A percentile compares a stretch with the other conserved stretches of the same genome.
phyloP scores from a whole-genome alignment of 1,284 basidiomycete species.

The Leucoagaricus sp. region DNA sequence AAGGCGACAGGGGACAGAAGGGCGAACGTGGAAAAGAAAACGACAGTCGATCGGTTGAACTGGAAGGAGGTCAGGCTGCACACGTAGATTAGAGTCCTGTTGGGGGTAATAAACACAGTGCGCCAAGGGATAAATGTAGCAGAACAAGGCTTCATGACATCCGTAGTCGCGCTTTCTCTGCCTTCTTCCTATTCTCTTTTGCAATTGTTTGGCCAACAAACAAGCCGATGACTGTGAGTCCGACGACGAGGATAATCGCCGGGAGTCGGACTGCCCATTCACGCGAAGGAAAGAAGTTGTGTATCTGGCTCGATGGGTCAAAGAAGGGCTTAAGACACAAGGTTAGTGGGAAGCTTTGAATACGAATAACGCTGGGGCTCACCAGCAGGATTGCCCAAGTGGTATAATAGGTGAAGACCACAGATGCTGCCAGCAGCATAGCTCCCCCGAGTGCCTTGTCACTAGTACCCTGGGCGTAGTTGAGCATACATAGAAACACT shows the following conservation, averaged over 20 bases:
- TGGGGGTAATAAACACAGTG: not conserved
- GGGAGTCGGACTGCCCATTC: constrained; percentile 92
- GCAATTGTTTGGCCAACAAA: constrained; percentile 80
- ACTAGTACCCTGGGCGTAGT: constrained; percentile 59
- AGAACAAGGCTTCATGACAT: constrained; percentile 41
- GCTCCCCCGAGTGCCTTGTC: constrained; percentile 81
- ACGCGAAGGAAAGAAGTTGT: constrained; percentile 79
- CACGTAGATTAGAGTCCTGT: constrained; percentile 8
- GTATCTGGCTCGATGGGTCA: constrained; percentile 69
- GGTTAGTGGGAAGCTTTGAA: not conserved
- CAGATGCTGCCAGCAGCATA: constrained; percentile 78
- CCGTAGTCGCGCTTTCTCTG: constrained; percentile 56
- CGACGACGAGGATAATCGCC: constrained; percentile 78
- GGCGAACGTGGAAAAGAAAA: constrained; percentile 18
- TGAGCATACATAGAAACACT: not conserved
- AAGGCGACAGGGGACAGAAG: constrained; percentile 27
- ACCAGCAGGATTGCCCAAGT: constrained; percentile 89
- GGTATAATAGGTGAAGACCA: constrained; percentile 89
- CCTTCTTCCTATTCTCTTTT: constrained; percentile 72
- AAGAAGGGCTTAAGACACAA: constrained; percentile 75
- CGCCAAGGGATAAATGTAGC: constrained; percentile 4
- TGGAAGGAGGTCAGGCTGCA: constrained; percentile 13
- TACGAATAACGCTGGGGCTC: constrained; percentile 25
- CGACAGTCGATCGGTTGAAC: constrained; percentile 8
- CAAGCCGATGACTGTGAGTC: constrained; percentile 73